These are phyloP conservation scores for Amphibolis antarctica DNA, from an alignment of 106 monocot species.

Conservation along the genomic window DNA sequence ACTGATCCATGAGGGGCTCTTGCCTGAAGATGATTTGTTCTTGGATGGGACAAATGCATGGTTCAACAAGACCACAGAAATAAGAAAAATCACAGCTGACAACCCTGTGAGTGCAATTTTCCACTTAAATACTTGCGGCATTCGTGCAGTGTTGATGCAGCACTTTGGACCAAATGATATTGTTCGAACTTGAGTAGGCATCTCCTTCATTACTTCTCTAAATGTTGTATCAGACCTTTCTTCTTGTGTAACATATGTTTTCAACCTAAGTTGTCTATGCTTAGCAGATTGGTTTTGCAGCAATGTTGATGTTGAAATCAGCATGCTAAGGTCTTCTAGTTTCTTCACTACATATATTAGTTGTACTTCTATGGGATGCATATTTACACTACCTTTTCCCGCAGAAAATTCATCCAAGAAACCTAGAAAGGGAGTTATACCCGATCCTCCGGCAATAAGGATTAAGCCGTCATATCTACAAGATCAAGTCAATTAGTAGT, in stretches of 20 bases:
- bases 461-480: conserved; percentile 56
- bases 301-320: conserved; percentile 32
- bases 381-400: conserved; percentile 5
- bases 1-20: conserved; percentile 48
- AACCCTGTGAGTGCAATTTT: conserved; percentile 31
- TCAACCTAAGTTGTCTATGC: conserved; percentile 17
- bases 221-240: conserved; percentile 18
- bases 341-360: conserved; percentile 52
- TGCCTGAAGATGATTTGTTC: conserved; percentile 14
- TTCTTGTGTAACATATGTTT: conserved; percentile 51
- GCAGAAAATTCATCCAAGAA: conserved; percentile 49
- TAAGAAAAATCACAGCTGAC: conserved; percentile 31
- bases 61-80: conserved; percentile 25
- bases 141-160: neutral
- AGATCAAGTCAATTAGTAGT: neutral
- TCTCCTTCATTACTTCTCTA: conserved; percentile 21
- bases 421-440: conserved; percentile 73
- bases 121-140: conserved; percentile 19
- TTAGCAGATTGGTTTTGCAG: conserved; percentile 10
- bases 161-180: conserved; percentile 6
- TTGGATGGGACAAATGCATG: conserved; percentile 25
- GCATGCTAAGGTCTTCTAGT: conserved; percentile 51
- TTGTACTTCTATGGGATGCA: conserved; percentile 19
- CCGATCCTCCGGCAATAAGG: conserved; percentile 74
- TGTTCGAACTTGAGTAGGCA: conserved; percentile 16